Evolutionary conservation across 345 rosid species (phyloP).

Genomic region (Citrus cavaleriei): DNA sequence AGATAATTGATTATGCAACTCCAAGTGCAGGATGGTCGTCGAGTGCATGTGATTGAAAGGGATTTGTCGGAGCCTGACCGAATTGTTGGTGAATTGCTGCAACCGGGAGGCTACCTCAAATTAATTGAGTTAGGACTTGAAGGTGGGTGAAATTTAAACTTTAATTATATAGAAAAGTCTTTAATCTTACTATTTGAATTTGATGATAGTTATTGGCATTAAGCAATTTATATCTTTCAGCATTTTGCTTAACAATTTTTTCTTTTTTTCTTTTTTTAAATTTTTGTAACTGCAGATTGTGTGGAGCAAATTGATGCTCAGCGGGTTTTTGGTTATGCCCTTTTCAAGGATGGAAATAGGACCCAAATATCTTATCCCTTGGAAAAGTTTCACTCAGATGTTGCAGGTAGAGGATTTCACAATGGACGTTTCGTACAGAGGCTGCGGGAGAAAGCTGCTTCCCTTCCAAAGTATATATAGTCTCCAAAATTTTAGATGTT

Average conservation of each 20-base stretch:
- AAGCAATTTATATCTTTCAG: not conserved
- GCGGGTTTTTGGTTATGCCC: slow-evolving; percentile 45
- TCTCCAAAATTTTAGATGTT: not conserved
- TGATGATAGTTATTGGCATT: not conserved
- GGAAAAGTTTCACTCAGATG: slow-evolving; percentile 39
- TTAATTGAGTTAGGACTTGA: slow-evolving; percentile 67
- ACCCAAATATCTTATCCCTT: slow-evolving; percentile 39
- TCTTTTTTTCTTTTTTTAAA: too few species aligned
- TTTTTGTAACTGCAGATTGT: slow-evolving; percentile 33
- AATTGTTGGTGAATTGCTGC: slow-evolving; percentile 72
- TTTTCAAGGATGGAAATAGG: slow-evolving; percentile 43
- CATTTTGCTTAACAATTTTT: not conserved
- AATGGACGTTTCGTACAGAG: slow-evolving; percentile 58
- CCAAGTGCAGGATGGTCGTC: slow-evolving; percentile 56
- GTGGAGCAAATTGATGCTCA: slow-evolving; percentile 57
- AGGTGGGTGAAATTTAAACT: slow-evolving; percentile 34
- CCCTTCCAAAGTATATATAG: slow-evolving; percentile 36
- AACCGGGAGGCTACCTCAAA: slow-evolving; percentile 76
- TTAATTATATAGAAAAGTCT: not conserved
- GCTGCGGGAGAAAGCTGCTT: slow-evolving; percentile 49
- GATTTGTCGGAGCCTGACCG: slow-evolving; percentile 71
- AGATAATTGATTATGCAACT: slow-evolving; percentile 5
- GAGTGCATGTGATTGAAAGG: slow-evolving; percentile 67
- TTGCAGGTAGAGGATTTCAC: slow-evolving; percentile 57
- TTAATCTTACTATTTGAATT: not conserved